Conservation (phyloP, 257 asterid species). For the Solanum pinnatisectum region DNA sequence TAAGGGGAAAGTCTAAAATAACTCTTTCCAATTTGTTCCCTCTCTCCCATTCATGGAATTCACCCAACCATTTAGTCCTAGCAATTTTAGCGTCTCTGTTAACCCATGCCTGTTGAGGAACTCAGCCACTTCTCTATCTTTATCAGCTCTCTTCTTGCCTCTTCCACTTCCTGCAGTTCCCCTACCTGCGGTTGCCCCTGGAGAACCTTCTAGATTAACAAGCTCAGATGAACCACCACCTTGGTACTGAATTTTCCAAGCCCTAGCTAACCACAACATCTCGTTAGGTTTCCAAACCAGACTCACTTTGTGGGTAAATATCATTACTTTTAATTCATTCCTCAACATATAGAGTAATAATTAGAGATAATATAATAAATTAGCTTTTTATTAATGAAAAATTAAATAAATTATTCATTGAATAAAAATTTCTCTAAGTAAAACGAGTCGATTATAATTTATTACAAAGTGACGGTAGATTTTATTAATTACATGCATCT, state of each 20-base stretch:
- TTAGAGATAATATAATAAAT: too few species aligned
- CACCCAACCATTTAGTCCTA: conserved; percentile 46
- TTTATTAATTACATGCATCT: too few species aligned
- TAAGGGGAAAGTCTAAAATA: too few species aligned
- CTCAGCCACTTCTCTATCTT: conserved; percentile 35
- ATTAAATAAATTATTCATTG: too few species aligned
- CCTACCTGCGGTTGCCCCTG: not conserved
- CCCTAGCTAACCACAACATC: conserved; percentile 44
- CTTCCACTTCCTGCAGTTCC: not conserved
- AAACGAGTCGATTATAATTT: too few species aligned
- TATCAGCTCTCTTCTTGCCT: conserved; percentile 13
- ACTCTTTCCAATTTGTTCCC: too few species aligned
- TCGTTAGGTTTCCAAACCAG: conserved; percentile 48
- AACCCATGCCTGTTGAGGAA: conserved; percentile 30
- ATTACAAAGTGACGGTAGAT: too few species aligned
- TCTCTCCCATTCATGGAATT: conserved; percentile 3
- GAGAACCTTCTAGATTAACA: not conserved
- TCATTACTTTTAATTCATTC: too few species aligned
- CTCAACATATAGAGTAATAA: too few species aligned
- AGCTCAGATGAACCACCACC: not conserved
- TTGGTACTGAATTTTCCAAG: conserved; percentile 35
- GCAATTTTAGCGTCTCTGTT: conserved; percentile 38
- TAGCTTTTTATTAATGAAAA: too few species aligned
- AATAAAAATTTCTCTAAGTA: too few species aligned
- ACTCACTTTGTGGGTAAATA: conserved; percentile 9